phyloP scores from a whole-genome alignment of 192 early-diverging fungal species.

The Powellomyces hirtus region DNA sequence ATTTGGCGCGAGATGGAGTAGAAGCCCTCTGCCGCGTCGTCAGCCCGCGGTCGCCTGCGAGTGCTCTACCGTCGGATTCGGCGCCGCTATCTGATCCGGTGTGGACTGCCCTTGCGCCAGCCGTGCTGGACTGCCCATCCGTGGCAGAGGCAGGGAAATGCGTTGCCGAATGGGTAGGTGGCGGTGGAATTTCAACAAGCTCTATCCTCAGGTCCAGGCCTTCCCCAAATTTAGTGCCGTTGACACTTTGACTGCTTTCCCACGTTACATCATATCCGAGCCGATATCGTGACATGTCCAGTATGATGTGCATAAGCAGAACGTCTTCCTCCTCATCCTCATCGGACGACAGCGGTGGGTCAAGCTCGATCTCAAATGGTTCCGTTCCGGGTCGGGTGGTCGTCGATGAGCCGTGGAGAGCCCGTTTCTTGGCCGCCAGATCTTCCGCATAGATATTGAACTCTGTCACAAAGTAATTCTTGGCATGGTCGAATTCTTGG shows the following conservation, averaged over 20 bases:
- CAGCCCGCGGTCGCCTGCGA: background rate
- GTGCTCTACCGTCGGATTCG: too few relatives aligned
- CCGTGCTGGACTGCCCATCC: background rate
- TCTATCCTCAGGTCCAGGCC: background rate
- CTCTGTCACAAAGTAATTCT: background rate
- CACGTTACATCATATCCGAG: constrained; percentile 17
- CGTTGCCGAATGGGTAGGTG: constrained; percentile 22
- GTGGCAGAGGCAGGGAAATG: background rate
- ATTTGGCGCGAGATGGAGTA: background rate
- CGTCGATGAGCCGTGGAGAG: background rate
- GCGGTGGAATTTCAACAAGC: constrained; percentile 20
- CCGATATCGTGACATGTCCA: constrained; percentile 14
- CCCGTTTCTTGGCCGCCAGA: background rate
- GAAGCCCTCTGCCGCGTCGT: background rate
- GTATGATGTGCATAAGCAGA: constrained; percentile 8
- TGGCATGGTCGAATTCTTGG: constrained; percentile 1
- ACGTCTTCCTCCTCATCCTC: background rate
- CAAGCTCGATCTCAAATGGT: background rate
- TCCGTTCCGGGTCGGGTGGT: background rate
- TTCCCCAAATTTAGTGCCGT: background rate
- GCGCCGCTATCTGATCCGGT: background rate
- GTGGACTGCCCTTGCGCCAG: background rate
- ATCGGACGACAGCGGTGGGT: background rate
- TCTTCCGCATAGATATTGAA: background rate
- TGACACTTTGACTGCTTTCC: background rate